Evolutionary conservation across 345 rosid species (phyloP).

Genomic region (Cochlearia excelsa): DNA sequence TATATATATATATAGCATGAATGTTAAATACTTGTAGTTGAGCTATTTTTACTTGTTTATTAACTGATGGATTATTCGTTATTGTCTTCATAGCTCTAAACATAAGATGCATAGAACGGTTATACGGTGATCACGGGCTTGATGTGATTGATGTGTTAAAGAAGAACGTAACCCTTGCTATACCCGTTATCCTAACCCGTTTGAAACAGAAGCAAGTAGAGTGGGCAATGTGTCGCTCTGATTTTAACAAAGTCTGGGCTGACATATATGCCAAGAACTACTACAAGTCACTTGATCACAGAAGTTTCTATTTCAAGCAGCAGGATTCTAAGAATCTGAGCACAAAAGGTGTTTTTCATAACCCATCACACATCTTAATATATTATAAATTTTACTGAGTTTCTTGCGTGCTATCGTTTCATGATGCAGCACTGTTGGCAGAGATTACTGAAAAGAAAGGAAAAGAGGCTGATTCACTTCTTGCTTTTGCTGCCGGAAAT

Average conservation of each 20-base stretch:
- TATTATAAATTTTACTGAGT: not conserved
- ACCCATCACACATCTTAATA: not conserved
- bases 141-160: conserved; percentile 87
- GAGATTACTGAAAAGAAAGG: conserved; percentile 84
- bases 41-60: conserved; percentile 11
- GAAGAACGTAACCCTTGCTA: conserved; percentile 80
- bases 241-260: conserved; percentile 97
- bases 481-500: conserved; percentile 83
- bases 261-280: conserved; percentile 92
- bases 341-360: conserved; percentile 61
- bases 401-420: conserved; percentile 19
- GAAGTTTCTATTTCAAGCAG: conserved; percentile 97
- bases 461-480: conserved; percentile 76
- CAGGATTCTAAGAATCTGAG: conserved; percentile 91
- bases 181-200: conserved; percentile 90
- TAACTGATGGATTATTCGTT: conserved; percentile 20
- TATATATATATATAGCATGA: conserved; percentile 23
- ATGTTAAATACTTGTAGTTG: conserved; percentile 38
- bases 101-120: conserved; percentile 90
- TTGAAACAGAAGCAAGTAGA: conserved; percentile 97
- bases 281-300: conserved; percentile 94
- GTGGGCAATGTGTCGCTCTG: conserved; percentile 90
- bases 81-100: conserved; percentile 59
- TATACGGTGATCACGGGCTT: conserved; percentile 96
- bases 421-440: conserved; percentile 67